Evolutionary conservation across 805 yeast species (phyloP), one percentile per base, ranked within the genome.

Genomic region (Saccharomycopsis oosterbeekiorum): DNA sequence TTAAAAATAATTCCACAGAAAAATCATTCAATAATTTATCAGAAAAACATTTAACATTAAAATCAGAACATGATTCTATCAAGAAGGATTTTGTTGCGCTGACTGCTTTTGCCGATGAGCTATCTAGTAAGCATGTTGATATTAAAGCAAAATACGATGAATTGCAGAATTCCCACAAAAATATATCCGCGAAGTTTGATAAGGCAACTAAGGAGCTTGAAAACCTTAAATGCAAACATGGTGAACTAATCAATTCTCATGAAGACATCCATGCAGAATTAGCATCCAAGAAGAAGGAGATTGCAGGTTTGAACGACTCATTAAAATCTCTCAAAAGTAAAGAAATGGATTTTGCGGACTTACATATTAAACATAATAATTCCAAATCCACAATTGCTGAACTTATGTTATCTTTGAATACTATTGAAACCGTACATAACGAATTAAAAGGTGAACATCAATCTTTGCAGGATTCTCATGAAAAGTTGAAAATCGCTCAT

Each of bases 21-120:
- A 63, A 63, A 59, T 37, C 53, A 9, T 63, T 36, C 41, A 61
- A 61, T 59, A 57, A 37, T 11, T 60, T 62, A 50, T 42, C 55
- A 12, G 59, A 57, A 19, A 34, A 53, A 12, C 61, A 62, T 53
- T 41, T 50, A 39, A 40, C 37, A 2, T 55, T 61, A 42, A 39
- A 14, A 26, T 37, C 57, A 2, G 17, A 24, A 12, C 17, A 47
- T 47, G 24, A 54, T 37, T 54, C 36, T 26, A 21, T 17, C 14
- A 36, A 36, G 24, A 54, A 15, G 10, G n/a, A 54, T 24, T 47
- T 47, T 12, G 47, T 24, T 3, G n/a, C 42, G 4, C 53, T 58
- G 56, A 15, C 40, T 19, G 19, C 39, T 17, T 10, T 21, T 29
- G 9, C 37, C 11, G 36, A 50, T 6, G 56, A 37, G 17, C 37